Percentiles rank a stretch among this genome's conserved stretches.
phyloP scores from a whole-genome alignment of 2,329 filamentous ascomycete genomes.

The Trichocomaceae sp. region DNA sequence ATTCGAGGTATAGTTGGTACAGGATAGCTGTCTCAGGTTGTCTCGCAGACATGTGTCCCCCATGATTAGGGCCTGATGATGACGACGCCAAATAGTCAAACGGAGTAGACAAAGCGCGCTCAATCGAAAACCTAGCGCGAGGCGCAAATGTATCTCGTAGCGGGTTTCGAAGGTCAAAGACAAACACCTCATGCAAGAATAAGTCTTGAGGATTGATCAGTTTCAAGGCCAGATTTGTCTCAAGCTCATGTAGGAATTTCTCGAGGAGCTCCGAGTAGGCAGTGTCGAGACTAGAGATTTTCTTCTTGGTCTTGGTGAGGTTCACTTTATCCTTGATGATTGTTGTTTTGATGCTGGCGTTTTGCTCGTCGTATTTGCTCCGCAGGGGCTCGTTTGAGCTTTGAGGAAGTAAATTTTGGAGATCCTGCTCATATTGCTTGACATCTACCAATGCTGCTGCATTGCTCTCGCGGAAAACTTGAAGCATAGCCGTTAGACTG shows the following conservation, averaged over 20 bases:
- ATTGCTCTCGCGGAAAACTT: constrained; percentile 28
- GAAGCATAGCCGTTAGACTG: constrained; percentile 38
- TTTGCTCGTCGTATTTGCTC: constrained; percentile 67
- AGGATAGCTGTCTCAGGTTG: constrained; percentile 55
- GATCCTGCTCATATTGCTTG: constrained; percentile 38
- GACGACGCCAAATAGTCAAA: constrained; percentile 52
- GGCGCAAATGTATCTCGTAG: constrained; percentile 54
- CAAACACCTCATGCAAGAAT: constrained; percentile 51
- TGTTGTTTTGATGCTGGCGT: constrained; percentile 50
- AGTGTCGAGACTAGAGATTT: constrained; percentile 47
- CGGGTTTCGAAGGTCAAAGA: constrained; percentile 53
- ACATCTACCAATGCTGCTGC: constrained; percentile 34
- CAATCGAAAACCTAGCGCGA: constrained; percentile 51
- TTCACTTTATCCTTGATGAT: constrained; percentile 55
- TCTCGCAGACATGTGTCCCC: constrained; percentile 38
- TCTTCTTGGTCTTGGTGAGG: constrained; percentile 51
- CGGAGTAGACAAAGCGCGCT: constrained; percentile 53
- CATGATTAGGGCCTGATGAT: constrained; percentile 37
- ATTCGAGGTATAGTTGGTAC: constrained; percentile 59
- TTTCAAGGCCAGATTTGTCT: constrained; percentile 39
- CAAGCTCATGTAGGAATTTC: constrained; percentile 40
- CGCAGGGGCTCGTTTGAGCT: constrained; percentile 51
- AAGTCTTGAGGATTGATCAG: constrained; percentile 47
- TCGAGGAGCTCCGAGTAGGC: constrained; percentile 51
- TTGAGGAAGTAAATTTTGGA: constrained; percentile 41